These are phyloP conservation scores for Alternaria gansuensis DNA, from an alignment of 2,329 filamentous ascomycete species.

Conservation along the genomic window DNA sequence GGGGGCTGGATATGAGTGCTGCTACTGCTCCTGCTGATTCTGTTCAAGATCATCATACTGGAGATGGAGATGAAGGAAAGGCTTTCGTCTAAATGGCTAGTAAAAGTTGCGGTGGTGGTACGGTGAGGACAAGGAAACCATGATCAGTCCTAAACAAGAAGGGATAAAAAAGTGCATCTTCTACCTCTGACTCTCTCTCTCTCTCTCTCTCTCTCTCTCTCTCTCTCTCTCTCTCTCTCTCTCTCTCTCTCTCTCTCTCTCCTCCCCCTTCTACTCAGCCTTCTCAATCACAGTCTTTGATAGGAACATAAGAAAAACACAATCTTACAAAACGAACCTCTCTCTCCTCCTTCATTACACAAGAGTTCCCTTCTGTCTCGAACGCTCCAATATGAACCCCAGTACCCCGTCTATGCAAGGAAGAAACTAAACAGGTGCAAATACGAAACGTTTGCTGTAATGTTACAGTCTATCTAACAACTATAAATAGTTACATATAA, in stretches of 20 bases:
- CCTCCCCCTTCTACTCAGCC: too few species aligned
- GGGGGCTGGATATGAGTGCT: neutral
- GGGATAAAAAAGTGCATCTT: neutral
- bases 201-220: too few species aligned
- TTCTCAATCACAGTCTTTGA: too few species aligned
- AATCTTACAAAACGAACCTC: neutral
- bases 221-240: neutral
- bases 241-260: too few species aligned
- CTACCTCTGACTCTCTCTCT: neutral
- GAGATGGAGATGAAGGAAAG: slow-evolving; percentile 15
- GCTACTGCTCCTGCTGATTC: neutral
- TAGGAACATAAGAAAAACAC: too few species aligned
- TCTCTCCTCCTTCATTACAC: neutral
- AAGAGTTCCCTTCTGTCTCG: neutral
- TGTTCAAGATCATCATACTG: neutral
- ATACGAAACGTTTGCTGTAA: too few species aligned
- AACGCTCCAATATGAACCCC: too few species aligned
- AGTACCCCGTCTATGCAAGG: too few species aligned
- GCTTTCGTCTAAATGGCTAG: slow-evolving; percentile 11
- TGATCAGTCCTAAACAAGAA: neutral
- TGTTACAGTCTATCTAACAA: too few species aligned
- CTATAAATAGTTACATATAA: too few species aligned
- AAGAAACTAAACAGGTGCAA: too few species aligned
- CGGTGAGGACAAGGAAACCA: neutral
- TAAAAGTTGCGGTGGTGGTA: neutral